Conservation (phyloP, 768 basidiomycete genomes). For the Pulveroboletus sp. region DNA sequence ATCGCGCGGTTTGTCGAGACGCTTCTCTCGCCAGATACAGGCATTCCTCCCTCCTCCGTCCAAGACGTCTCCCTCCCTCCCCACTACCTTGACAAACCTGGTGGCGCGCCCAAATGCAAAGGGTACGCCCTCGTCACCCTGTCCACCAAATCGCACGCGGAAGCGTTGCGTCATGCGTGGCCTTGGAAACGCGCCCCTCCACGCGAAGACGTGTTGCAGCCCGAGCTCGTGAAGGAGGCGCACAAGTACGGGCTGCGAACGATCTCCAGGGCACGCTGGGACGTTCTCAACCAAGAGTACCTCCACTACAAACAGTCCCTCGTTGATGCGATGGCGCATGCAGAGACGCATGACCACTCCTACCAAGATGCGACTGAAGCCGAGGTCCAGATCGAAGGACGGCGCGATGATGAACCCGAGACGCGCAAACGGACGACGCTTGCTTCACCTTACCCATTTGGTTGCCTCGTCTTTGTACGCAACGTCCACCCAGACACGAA, state of each 20-base stretch:
- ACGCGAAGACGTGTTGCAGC: neutral
- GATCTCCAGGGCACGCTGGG: conserved; percentile 60
- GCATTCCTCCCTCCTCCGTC: conserved; percentile 30
- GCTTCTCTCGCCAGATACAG: conserved; percentile 26
- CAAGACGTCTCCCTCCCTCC: conserved; percentile 58
- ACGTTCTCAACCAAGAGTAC: conserved; percentile 65
- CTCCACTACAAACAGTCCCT: conserved; percentile 57
- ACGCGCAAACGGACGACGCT: conserved; percentile 8
- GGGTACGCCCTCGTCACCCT: conserved; percentile 75
- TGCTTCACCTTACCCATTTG: conserved; percentile 50
- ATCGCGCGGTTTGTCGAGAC: conserved; percentile 45
- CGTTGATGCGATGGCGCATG: conserved; percentile 40
- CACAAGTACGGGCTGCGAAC: conserved; percentile 57
- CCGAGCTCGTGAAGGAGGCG: conserved; percentile 41
- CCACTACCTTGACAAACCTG: conserved; percentile 62
- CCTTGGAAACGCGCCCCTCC: conserved; percentile 48
- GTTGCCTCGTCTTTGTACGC: conserved; percentile 69
- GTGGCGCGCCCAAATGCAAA: conserved; percentile 57
- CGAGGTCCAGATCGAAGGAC: neutral
- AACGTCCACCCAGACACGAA: conserved; percentile 75
- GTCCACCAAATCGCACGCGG: conserved; percentile 35
- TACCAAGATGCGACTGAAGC: neutral
- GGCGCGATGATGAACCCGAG: neutral
- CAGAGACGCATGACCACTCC: neutral
- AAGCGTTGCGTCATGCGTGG: conserved; percentile 50